These are phyloP conservation scores for Syncephalastrum contaminatum DNA, from an alignment of 371 early-diverging fungal genomes.

Conservation along the genomic window DNA sequence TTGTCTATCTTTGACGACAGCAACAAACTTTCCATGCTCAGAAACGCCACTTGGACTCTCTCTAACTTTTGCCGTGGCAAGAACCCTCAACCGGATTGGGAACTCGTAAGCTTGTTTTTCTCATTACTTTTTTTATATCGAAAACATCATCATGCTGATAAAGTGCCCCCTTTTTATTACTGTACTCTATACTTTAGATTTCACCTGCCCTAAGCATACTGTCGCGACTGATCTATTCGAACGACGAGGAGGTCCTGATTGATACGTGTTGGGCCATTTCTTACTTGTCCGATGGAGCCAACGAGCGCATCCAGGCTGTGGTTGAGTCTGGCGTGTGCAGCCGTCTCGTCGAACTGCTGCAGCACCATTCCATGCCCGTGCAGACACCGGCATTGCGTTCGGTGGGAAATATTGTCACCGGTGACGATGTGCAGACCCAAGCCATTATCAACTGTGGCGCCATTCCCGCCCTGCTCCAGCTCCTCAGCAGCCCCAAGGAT, in stretches of 20 bases:
- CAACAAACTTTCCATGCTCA: constrained; percentile 91
- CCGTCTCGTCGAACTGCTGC: constrained; percentile 89
- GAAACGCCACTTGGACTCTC: constrained; percentile 98
- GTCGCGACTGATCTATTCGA: constrained; percentile 82
- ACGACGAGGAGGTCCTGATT: constrained; percentile 94
- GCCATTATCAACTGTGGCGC: constrained; percentile 89
- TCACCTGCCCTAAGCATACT: constrained; percentile 84
- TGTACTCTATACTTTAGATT: constrained; percentile 51
- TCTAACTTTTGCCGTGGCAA: constrained; percentile 99
- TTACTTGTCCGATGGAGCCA: constrained; percentile 95
- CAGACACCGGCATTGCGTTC: constrained; percentile 98
- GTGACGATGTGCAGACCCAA: constrained; percentile 97
- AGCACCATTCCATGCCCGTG: constrained; percentile 82
- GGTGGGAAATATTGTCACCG: constrained; percentile 99
- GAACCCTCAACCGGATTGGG: constrained; percentile 95
- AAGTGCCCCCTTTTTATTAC: neutral
- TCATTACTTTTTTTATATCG: too few species aligned
- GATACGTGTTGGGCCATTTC: constrained; percentile 99
- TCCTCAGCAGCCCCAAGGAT: constrained; percentile 87
- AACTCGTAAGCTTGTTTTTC: constrained; percentile 46
- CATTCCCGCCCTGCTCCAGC: constrained; percentile 71
- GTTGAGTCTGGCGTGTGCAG: constrained; percentile 90
- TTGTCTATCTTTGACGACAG: constrained; percentile 79
- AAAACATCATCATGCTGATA: neutral
- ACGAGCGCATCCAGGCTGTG: constrained; percentile 96